Conservation (phyloP, 768 basidiomycete species). For the Boletus rubescentipes region DNA sequence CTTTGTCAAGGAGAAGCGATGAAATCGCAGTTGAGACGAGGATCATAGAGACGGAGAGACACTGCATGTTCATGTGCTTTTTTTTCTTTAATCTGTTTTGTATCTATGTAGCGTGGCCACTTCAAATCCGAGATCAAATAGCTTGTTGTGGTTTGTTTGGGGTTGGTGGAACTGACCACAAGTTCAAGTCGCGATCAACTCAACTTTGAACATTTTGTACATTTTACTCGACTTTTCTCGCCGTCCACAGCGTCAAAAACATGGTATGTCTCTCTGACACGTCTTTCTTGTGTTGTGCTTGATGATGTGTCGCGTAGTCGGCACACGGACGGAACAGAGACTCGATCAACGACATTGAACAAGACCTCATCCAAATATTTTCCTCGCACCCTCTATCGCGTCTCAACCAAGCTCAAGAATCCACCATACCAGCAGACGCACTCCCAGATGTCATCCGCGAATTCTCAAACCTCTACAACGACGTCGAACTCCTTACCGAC, state of each 20-base stretch:
- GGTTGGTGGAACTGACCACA: conserved; percentile 7
- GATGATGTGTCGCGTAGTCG: conserved; percentile 23
- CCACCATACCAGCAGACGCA: conserved; percentile 67
- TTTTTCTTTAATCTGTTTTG: not conserved
- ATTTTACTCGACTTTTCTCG: not conserved
- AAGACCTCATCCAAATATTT: conserved; percentile 67
- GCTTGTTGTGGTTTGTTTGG: conserved; percentile 24
- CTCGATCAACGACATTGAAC: conserved; percentile 69
- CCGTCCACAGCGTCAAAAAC: conserved; percentile 8
- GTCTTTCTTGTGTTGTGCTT: conserved; percentile 1
- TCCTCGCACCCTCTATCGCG: conserved; percentile 60
- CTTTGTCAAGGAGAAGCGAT: conserved; percentile 78
- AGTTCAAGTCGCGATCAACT: conserved; percentile 6
- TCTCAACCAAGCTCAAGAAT: conserved; percentile 56
- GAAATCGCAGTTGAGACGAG: conserved; percentile 7
- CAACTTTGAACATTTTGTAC: conserved; percentile 9
- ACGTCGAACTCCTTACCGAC: conserved; percentile 60
- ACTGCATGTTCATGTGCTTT: not conserved
- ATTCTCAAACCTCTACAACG: conserved; percentile 59
- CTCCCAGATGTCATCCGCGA: conserved; percentile 68
- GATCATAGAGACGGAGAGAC: not conserved
- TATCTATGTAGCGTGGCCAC: not conserved
- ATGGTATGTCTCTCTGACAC: conserved; percentile 26
- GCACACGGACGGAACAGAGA: conserved; percentile 61
- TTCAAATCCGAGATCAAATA: not conserved